Evolutionary conservation across 352 stramenopile species (phyloP), one percentile per base, ranked within the genome.

Genomic region (Pythium dissimile): DNA sequence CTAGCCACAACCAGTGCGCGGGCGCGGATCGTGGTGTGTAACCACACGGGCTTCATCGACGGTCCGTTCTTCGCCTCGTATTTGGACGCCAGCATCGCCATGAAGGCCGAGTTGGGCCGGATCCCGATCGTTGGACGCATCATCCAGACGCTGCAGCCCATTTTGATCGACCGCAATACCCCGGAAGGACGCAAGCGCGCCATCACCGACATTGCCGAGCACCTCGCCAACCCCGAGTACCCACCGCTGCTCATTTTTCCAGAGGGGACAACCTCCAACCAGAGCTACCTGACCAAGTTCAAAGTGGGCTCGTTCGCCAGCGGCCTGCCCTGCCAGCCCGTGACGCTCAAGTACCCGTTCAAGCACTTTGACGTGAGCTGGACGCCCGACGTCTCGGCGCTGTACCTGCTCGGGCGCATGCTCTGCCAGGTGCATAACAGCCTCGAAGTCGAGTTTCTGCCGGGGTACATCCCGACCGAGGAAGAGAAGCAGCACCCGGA

Each of bases 341-440:
- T 90, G n/a, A 67, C 80, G 30, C 44, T 90, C 12, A 67, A 67
- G 10, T 90, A 90, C 30, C 80, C 80, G 54, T 88, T 80, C 72
- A 58, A 73, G 20, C 76, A 90, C 56, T 86, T 88, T 48, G 78
- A 90, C 61, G 70, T 90, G 59, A 88, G 77, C 64, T 88, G 78
- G 77, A 71, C 77, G 24, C 76, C 77, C 1, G 67, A 67, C 2
- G 73, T 90, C 3, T 84, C 75, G 16, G 72, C 64, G 0, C 35
- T 76, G 5, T 84, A 88, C 53, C 34, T 90, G 38, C 46, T 82
- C 0, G 38, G 75, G n/a, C 72, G 80, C 8, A 73, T 86, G 66
- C 66, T 91, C 20, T 89, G 78, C 53, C 80, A 91, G 57, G 67
- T 91, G 31, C 79, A 88, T 71, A 88, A 84, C 50, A 62, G 61